Evolutionary conservation across 495 filamentous ascomycete genomes (phyloP), one percentile per base, ranked within the genome.

Genomic region (Talaromyces wortmannii): DNA sequence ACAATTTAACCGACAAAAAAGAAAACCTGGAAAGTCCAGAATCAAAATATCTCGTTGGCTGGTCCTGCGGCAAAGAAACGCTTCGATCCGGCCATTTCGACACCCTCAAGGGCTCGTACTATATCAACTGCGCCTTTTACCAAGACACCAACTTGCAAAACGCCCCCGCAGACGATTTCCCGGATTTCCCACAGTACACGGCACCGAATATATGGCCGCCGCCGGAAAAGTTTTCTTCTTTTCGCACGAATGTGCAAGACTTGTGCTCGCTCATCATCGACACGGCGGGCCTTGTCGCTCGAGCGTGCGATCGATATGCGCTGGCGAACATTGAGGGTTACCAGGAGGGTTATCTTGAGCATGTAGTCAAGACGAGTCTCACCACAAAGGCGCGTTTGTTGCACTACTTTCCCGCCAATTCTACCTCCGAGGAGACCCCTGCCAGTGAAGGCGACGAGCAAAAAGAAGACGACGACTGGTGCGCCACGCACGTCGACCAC

Each of bases 111-210:
- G 94, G 94, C 52, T 95, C 90, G 15, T 99, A 88, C 78, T 99
- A 97, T 67, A 86, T 92, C 66, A 97, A 97, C 72, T 96, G 91
- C 69, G 89, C 89, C 50, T 97, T 96, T 77, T 92, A 94, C 67
- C 83, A 92, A 49, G 80, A 89, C 57, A 76, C 83, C 2, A 55
- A 62, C 2, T 74, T 90, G 5, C 74, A 83, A 10, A 81, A 79
- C 48, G 84, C 85, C 6, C 78, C 84, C 2, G 71, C 72, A 5
- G 72, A 82, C 50, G 82, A 79, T 57, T 82, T 81, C 58, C 59
- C 81, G 3, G 81, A 83, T 53, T 74, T 86, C 30, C 69, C 81
- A 0, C 84, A 85, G 59, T 87, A 88, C 67, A 88, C 84, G 1
- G 74, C 77, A 6, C 78, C 80, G 16, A 97, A 97, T 67, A 82